Conservation (phyloP, 192 early-diverging fungal species). For the Backusella morwellensis region DNA sequence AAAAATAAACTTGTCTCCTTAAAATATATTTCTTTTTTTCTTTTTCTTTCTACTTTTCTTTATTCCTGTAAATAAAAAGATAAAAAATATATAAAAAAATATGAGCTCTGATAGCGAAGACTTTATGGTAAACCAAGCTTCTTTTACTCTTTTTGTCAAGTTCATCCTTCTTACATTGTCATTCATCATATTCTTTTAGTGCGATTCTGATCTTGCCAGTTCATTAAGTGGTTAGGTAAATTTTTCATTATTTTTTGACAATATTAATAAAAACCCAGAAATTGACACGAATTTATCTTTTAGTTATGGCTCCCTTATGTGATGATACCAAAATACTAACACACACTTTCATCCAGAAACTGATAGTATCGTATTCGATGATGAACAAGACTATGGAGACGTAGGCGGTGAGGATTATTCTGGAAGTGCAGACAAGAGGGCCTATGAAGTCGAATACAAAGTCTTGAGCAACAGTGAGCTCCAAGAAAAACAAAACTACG, state of each 20-base stretch:
- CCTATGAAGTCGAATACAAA: slow-evolving; percentile 76
- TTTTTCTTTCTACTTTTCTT: not conserved
- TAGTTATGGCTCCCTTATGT: not conserved
- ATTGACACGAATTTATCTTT: not conserved
- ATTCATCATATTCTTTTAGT: not conserved
- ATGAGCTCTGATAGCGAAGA: slow-evolving; percentile 33
- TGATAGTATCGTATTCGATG: not conserved
- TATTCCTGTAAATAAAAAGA: not conserved
- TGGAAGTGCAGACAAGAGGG: slow-evolving; percentile 56
- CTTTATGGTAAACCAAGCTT: not conserved
- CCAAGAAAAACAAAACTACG: slow-evolving; percentile 55
- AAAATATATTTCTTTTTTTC: not conserved
- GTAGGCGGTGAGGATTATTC: slow-evolving; percentile 58
- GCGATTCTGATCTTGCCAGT: slow-evolving; percentile 9
- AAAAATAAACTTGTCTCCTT: not conserved
- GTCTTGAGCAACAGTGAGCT: slow-evolving; percentile 65
- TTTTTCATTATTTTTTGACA: not conserved
- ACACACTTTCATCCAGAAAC: not conserved
- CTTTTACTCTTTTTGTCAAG: not conserved
- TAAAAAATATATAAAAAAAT: not conserved
- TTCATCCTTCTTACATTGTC: not conserved
- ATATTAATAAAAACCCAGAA: not conserved
- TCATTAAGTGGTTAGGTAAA: slow-evolving; percentile 4
- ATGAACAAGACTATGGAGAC: slow-evolving; percentile 55
- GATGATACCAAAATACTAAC: not conserved